Base-by-base conservation (phyloP, 73 alveolate species). In the Breviolum minutum region DNA sequence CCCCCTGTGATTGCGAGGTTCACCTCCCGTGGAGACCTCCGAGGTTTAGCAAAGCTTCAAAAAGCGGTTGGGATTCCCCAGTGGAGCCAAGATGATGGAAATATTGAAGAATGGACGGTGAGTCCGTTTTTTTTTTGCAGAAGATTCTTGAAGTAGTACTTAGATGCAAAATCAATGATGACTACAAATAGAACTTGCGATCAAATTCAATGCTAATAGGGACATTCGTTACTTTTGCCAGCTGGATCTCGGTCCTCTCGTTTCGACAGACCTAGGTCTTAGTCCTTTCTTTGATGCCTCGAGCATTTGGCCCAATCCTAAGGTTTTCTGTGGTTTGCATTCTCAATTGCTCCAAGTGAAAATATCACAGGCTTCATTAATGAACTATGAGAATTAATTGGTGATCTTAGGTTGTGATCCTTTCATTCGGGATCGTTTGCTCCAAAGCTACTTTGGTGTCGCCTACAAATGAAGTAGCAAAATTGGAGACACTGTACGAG, bases 371-470 rank as follows among this genome's bases (percentile, higher is more conserved):
- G 54, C 54, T 40, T 40, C 3, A 40, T 40, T 3, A 40, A 40
- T 40, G 54, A 40, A 40, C 54, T 40, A 0, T 40, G 54, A 40
- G 54, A 40, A 40, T 40, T 40, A 2, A 40, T 40, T 17, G 60
- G 1, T 40, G 29, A 17, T 7, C 8, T 32, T 13, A 54, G 96
- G 96, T 63, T 92, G 98, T 26, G 98, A 76, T 26, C 98, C 98
- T 26, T 92, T 60, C 61, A 76, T 92, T 64, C 98, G 98, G 13
- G 98, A 92, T 27, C 86, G 98, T 40, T 26, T 92, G 90, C 98
- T 92, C 11, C 90, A 73, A 48, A 92, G 81, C 54, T 92, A 92
- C 90, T 92, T 92, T 76, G 98, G 98, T 69, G 87, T 92, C 4
- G 98, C 98, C 87, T 92, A 92, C 81, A 92, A 92, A 89, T 92